A percentile compares a stretch with the other conserved stretches of the same genome.
phyloP scores from a whole-genome alignment of 192 early-diverging fungal species.

The Chytriomyces sp. region DNA sequence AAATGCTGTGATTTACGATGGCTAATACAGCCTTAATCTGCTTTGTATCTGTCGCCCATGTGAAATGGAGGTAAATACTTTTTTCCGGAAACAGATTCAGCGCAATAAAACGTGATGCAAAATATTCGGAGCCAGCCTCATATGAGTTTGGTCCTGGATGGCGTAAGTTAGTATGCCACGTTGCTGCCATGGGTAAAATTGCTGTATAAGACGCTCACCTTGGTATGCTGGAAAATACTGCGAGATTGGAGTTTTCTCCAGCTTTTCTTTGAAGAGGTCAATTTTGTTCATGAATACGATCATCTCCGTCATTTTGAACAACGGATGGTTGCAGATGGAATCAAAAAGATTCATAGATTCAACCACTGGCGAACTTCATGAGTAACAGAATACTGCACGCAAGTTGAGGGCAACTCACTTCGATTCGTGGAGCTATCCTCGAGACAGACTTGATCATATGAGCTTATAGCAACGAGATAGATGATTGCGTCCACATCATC shows the following conservation, averaged over 20 bases:
- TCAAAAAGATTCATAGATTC: slow-evolving; percentile 49
- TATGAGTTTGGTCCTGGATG: slow-evolving; percentile 52
- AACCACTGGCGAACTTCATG: slow-evolving; percentile 36
- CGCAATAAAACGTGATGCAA: slow-evolving; percentile 48
- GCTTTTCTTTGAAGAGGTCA: slow-evolving; percentile 64
- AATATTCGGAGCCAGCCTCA: slow-evolving; percentile 54
- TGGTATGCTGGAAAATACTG: slow-evolving; percentile 63
- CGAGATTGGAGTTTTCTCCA: slow-evolving; percentile 49
- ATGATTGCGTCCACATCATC: slow-evolving; percentile 70
- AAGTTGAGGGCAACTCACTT: slow-evolving; percentile 25
- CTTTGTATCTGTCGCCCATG: slow-evolving; percentile 67
- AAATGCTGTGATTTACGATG: slow-evolving; percentile 40
- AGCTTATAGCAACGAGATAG: slow-evolving; percentile 64
- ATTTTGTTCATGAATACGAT: slow-evolving; percentile 75
- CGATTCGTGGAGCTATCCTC: slow-evolving; percentile 64
- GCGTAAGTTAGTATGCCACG: background rate
- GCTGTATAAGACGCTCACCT: slow-evolving; percentile 31
- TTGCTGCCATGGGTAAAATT: background rate
- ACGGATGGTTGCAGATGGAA: slow-evolving; percentile 48
- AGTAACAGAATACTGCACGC: background rate
- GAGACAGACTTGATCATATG: slow-evolving; percentile 65
- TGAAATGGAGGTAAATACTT: slow-evolving; percentile 65
- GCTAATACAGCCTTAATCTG: slow-evolving; percentile 55
- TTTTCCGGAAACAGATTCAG: slow-evolving; percentile 52
- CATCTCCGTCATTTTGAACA: slow-evolving; percentile 57